Evolutionary conservation across 2,329 filamentous ascomycete genomes (phyloP).

Genomic region (Byssochlamys sp.): DNA sequence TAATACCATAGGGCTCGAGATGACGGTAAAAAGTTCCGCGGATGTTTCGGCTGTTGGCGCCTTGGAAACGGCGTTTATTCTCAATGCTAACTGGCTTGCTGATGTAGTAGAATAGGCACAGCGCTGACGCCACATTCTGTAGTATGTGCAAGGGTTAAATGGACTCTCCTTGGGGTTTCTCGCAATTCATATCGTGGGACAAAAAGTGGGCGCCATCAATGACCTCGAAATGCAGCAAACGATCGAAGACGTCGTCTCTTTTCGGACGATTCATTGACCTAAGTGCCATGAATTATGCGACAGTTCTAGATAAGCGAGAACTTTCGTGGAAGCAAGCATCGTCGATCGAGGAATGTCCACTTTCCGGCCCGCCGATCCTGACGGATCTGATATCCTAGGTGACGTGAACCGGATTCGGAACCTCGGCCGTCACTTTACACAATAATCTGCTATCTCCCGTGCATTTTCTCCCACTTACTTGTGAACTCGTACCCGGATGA

Average conservation of each 20-base stretch:
- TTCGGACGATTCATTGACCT: too few species aligned
- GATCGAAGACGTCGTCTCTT: too few species aligned
- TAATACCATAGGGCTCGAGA: not conserved
- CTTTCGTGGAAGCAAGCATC: not conserved
- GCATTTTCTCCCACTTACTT: not conserved
- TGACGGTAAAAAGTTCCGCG: not conserved
- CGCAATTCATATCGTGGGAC: too few species aligned
- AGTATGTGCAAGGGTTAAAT: not conserved
- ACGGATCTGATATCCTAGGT: not conserved
- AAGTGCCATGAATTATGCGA: too few species aligned
- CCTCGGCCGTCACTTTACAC: not conserved
- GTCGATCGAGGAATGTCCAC: not conserved
- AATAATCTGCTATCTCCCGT: not conserved
- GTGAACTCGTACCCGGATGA: not conserved
- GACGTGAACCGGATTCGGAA: not conserved
- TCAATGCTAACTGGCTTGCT: not conserved
- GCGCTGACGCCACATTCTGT: not conserved
- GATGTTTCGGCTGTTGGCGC: not conserved
- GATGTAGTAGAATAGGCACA: not conserved
- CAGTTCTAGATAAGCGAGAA: too few species aligned
- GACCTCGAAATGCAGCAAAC: too few species aligned
- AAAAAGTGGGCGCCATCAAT: too few species aligned
- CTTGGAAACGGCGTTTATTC: not conserved
- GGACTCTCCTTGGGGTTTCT: not conserved
- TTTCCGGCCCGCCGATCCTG: not conserved